Evolutionary conservation across 441 rosid species (phyloP).

Genomic region (Syzygium malaccense): DNA sequence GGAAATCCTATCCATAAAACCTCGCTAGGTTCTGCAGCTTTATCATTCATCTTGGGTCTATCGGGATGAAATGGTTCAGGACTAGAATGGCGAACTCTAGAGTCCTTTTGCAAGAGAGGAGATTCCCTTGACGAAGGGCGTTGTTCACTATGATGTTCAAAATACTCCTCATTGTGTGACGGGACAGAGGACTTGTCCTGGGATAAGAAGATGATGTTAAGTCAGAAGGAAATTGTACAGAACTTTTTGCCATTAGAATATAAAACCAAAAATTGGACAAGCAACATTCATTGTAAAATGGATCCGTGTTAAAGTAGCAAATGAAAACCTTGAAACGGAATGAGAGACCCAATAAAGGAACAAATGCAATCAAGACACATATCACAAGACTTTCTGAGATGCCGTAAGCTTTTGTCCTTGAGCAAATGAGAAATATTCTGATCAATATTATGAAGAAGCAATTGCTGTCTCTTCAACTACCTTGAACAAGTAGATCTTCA

Average conservation of each 20-base stretch:
- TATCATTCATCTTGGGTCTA: conserved; percentile 52
- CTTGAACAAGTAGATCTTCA: not conserved
- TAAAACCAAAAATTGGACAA: not conserved
- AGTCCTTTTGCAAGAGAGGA: conserved; percentile 61
- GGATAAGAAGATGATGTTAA: conserved; percentile 39
- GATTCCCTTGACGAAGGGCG: conserved; percentile 52
- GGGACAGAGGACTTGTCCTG: conserved; percentile 75
- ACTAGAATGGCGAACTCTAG: conserved; percentile 49
- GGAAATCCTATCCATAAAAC: conserved; percentile 97
- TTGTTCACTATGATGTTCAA: conserved; percentile 54
- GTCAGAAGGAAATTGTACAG: conserved; percentile 20
- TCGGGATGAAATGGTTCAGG: conserved; percentile 53
- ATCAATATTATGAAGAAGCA: not conserved
- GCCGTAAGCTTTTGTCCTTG: not conserved
- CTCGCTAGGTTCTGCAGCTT: conserved; percentile 77
- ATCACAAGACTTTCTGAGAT: not conserved
- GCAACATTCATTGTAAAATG: not conserved
- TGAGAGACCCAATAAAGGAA: not conserved
- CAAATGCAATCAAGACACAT: not conserved
- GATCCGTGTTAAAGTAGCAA: not conserved
- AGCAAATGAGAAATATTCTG: not conserved
- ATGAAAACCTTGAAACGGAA: not conserved
- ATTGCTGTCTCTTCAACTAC: not conserved
- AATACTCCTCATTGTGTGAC: conserved; percentile 49
- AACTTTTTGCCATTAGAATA: not conserved